Base-by-base conservation (phyloP, 495 filamentous ascomycete genomes). In the Lophium mytilinum region DNA sequence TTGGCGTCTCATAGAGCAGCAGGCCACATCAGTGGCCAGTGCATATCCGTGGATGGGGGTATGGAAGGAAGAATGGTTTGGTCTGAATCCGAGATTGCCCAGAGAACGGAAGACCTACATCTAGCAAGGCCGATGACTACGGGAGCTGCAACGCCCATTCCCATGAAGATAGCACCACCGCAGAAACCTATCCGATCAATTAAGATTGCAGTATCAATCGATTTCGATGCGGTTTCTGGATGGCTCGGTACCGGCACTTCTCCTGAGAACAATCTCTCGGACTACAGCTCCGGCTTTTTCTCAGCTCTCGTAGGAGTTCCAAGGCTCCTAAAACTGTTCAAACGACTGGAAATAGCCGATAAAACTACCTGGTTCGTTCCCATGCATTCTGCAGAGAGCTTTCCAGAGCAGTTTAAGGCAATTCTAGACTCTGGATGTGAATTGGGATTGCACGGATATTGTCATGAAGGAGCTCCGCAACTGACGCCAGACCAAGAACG, bases 321-420 rank as follows among this genome's bases (percentile, higher is more conserved):
- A 0, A 76, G 82, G 19, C 68, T 85, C 12, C 65, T 85, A 6
- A 80, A 77, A 40, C 71, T 85, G 47, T 75, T 85, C 57, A 71
- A 74, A 33, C 81, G 80, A 60, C 73, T 78, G 40, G 64, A 64
- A 9, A 73, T 84, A 37, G 67, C 76, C 5, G 69, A 79, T 5
- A 75, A 76, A 33, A 72, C 80, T 15, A 82, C 82, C 4, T 85
- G 82, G 82, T 84, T 83, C 60, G 76, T 85, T 18, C 82, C 82
- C 0, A 81, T 82, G 8, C 82, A 85, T 65, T 80, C 78, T 1
- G 73, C 80, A 52, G 82, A 85, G 57, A 81, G 73, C 12, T 85
- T 84, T 64, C 80, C 79, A 0, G 68, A 74, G 1, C 72, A 79
- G 55, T 76, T 78, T 3, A 70, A 73, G 35, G 69, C 71, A 19